Conservation (phyloP, 371 early-diverging fungal species). For the Paraphysoderma sedebokerense region DNA sequence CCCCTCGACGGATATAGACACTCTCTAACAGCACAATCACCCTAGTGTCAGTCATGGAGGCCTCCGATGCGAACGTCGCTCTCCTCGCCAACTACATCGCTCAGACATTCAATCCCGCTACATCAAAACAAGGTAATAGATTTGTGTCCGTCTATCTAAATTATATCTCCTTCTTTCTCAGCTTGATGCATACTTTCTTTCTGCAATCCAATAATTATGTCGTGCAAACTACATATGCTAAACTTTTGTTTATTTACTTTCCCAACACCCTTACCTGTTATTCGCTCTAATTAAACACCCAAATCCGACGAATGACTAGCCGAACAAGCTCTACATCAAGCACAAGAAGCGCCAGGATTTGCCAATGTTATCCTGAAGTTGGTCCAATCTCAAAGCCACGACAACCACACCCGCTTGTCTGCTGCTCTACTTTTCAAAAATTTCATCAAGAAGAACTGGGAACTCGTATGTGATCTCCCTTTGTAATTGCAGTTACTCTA, state of each 20-base stretch:
- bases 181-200: neutral
- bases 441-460: slow-evolving; percentile 77
- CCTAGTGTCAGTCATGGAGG: too few relatives aligned
- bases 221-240: neutral
- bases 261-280: neutral
- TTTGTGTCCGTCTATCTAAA: neutral
- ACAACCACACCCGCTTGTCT: slow-evolving; percentile 48
- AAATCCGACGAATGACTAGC: slow-evolving; percentile 23
- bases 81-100: slow-evolving; percentile 45
- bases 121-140: slow-evolving; percentile 52
- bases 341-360: slow-evolving; percentile 53
- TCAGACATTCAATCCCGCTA: slow-evolving; percentile 55
- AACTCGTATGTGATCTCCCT: slow-evolving; percentile 25
- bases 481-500: slow-evolving; percentile 1
- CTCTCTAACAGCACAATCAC: too few relatives aligned
- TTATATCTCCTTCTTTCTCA: neutral
- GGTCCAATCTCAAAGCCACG: slow-evolving; percentile 18
- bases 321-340: slow-evolving; percentile 32
- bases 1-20: too few relatives aligned
- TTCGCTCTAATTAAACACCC: neutral
- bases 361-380: slow-evolving; percentile 51
- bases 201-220: neutral
- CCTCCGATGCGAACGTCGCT: too few relatives aligned
- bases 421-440: slow-evolving; percentile 89
- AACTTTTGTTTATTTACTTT: neutral